Base-by-base conservation (phyloP, 2,329 filamentous ascomycete species). In the Aurifilum marmelostoma region DNA sequence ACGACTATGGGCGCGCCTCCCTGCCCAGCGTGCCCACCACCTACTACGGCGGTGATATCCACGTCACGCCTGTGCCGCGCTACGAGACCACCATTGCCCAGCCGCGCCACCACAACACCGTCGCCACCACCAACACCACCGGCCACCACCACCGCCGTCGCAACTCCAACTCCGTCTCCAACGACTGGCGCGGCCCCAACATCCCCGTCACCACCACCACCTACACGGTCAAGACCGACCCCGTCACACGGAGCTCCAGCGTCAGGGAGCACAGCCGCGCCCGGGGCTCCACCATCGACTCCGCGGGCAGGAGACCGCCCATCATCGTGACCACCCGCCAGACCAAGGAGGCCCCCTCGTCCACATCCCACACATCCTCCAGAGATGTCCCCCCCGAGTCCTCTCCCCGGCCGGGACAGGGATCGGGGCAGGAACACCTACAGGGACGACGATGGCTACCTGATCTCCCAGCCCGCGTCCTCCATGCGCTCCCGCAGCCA, bases 291-390 rank as follows among this genome's bases (percentile, higher is more conserved):
- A 87, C 85, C 0, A 71, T 87, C 32, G 88, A 89, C 67, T 12
- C 8, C 24, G 37, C 79, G 21, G 21, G 34, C 32, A 76, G 78
- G 50, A 81, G 83, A 54, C 85, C 87, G 14, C 84, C 87, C 66
- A 83, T 88, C 73, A 85, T 88, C 68, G 82, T 89, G 71, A 89
- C 86, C 27, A 87, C 86, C 6, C 83, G 82, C 37, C 81, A 85
- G 68, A 52, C 69, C n/a, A 81, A 80, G 37, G 82, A 84, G 61
- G 76, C 76, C 29, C 75, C 78, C 60, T 78, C 79, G 43, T 76
- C 74, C 60, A n/a, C 56, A 6, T 41, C 56, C 4, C 56, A 52
- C 56, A 41, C 2, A 11, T 3, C 37, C 59, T 41, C n/a, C 32
- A 67, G 43, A 56, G 65, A 65, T 24, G 75, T 76, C 59, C 77